A percentile compares a stretch with the other conserved stretches of the same genome.
Evolutionary conservation across 805 yeast genomes (phyloP).

Genomic region (Candida easanensis): DNA sequence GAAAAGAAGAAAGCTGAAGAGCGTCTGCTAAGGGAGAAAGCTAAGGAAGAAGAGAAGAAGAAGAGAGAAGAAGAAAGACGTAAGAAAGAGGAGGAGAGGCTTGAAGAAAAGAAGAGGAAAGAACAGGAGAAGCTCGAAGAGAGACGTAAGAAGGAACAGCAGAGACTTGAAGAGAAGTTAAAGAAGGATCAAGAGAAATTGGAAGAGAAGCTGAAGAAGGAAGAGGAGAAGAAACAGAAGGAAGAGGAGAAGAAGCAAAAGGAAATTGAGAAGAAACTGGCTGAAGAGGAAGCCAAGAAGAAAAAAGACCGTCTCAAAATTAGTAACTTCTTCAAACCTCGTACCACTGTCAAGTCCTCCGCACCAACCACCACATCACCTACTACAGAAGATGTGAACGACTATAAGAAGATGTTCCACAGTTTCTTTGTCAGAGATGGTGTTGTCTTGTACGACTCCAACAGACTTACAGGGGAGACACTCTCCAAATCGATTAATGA

Average conservation of each 20-base stretch:
- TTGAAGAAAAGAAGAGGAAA: conserved; percentile 23
- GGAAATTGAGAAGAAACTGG: conserved; percentile 36
- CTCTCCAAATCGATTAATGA: conserved; percentile 5
- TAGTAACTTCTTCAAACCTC: conserved; percentile 32
- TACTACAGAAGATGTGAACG: conserved; percentile 17
- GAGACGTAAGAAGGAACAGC: conserved; percentile 24
- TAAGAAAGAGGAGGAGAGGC: conserved; percentile 23
- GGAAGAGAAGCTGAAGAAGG: conserved; percentile 25
- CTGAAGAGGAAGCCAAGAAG: conserved; percentile 35
- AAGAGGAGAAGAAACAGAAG: conserved; percentile 23
- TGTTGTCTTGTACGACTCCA: conserved; percentile 22
- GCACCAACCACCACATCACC: not conserved
- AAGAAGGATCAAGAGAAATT: conserved; percentile 24
- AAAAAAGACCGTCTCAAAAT: conserved; percentile 28
- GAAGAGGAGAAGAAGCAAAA: conserved; percentile 31
- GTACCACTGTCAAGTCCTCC: conserved; percentile 19
- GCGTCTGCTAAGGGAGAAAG: conserved; percentile 2
- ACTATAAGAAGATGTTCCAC: conserved; percentile 16
- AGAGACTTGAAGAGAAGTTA: conserved; percentile 18
- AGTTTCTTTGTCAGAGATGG: conserved; percentile 36
- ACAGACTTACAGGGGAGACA: conserved; percentile 1
- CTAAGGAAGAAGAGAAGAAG: conserved; percentile 31
- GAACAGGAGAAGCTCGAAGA: conserved; percentile 21
- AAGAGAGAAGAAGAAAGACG: conserved; percentile 29
- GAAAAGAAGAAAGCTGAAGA: conserved; percentile 24